Percentiles rank a stretch among this genome's conserved stretches.
Conservation (phyloP, 1,139 yeast species). For the Kazachstania sp. region DNA sequence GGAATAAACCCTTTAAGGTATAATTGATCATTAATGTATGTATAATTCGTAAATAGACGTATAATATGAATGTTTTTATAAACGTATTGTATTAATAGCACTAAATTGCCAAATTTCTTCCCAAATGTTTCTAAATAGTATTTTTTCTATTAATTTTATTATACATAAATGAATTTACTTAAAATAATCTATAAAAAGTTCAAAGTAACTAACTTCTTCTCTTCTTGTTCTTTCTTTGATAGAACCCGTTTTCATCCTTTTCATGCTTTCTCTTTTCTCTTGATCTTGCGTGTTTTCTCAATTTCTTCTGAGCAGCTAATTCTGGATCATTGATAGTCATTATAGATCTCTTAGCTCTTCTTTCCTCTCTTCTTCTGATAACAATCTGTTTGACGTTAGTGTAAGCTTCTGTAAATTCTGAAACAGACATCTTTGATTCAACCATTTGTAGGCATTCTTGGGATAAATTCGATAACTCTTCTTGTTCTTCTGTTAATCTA, state of each 20-base stretch:
- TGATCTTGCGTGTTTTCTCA: slow-evolving; percentile 64
- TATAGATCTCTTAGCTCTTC: slow-evolving; percentile 69
- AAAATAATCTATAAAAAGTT: no score
- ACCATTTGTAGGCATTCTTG: slow-evolving; percentile 62
- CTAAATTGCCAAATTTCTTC: no score
- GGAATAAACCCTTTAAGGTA: no score
- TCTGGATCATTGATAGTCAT: slow-evolving; percentile 77
- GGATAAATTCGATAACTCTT: slow-evolving; percentile 51
- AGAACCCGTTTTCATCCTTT: slow-evolving; percentile 70
- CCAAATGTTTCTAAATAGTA: no score
- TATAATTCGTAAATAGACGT: no score
- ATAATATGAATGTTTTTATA: no score
- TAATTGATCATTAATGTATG: no score
- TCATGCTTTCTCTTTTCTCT: slow-evolving; percentile 70
- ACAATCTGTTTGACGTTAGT: slow-evolving; percentile 56
- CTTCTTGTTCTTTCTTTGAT: slow-evolving; percentile 54
- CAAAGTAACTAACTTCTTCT: slow-evolving; percentile 5
- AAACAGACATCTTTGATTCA: slow-evolving; percentile 63
- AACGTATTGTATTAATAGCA: no score
- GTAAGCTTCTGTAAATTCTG: slow-evolving; percentile 57
- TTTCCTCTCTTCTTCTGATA: slow-evolving; percentile 56
- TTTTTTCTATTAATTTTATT: no score
- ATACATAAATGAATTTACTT: no score
- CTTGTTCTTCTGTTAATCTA: slow-evolving; percentile 33
- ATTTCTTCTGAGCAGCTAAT: slow-evolving; percentile 62